A percentile compares a stretch with the other conserved stretches of the same genome.
These are phyloP conservation scores for Cryoendolithus antarcticus DNA, from an alignment of 2,329 filamentous ascomycete species.

Conservation along the genomic window DNA sequence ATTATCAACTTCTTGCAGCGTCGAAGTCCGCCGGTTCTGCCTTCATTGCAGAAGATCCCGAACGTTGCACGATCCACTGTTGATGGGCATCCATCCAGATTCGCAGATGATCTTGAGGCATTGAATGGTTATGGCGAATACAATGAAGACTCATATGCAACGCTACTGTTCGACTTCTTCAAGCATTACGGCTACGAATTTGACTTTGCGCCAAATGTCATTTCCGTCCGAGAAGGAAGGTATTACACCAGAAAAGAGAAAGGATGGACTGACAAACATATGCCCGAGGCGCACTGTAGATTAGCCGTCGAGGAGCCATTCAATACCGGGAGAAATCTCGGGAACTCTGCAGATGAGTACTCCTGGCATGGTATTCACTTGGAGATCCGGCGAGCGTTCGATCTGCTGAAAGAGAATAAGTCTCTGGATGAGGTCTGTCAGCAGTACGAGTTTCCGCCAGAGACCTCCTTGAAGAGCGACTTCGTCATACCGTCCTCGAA, in stretches of 20 bases:
- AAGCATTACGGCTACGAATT: constrained; percentile 89
- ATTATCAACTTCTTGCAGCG: constrained; percentile 94
- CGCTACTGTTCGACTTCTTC: constrained; percentile 92
- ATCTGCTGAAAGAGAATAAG: constrained; percentile 57
- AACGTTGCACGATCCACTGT: constrained; percentile 48
- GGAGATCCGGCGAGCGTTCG: constrained; percentile 80
- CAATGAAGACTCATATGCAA: constrained; percentile 72
- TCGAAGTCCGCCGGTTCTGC: constrained; percentile 69
- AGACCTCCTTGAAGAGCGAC: constrained; percentile 43
- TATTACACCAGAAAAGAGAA: constrained; percentile 73
- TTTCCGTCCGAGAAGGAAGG: constrained; percentile 75
- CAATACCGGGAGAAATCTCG: constrained; percentile 76
- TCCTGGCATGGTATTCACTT: constrained; percentile 84
- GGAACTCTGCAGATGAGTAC: constrained; percentile 91
- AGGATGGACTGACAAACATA: constrained; percentile 55
- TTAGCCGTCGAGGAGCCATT: constrained; percentile 96
- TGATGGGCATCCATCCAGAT: constrained; percentile 59
- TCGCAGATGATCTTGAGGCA: constrained; percentile 73
- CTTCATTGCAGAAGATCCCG: constrained; percentile 65
- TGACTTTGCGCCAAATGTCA: constrained; percentile 70
- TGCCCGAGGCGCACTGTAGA: constrained; percentile 46
- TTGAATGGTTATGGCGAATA: constrained; percentile 60
- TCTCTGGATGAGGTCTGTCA: constrained; percentile 78
- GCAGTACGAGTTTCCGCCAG: constrained; percentile 75
- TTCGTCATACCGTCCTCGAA: constrained; percentile 43